Percentiles rank a stretch among this genome's conserved stretches.
Conservation (phyloP, 2,329 filamentous ascomycete genomes). For the Aspergillus latus region DNA sequence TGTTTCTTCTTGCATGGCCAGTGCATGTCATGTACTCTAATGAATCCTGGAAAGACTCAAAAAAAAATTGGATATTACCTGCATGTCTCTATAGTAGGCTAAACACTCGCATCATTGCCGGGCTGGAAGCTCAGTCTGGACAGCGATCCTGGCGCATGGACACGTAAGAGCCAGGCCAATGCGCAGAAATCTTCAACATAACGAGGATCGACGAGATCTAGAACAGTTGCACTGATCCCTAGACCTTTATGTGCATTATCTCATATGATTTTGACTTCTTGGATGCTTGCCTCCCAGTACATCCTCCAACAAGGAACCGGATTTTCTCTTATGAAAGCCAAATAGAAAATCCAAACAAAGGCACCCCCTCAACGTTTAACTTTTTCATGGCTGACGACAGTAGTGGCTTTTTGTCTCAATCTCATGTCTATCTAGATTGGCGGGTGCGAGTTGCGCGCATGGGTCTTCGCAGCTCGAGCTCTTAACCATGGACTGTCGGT, state of each 20-base stretch:
- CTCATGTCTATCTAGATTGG: neutral
- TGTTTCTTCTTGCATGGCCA: slow-evolving; percentile 11
- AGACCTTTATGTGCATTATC: slow-evolving; percentile 12
- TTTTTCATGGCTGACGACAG: neutral
- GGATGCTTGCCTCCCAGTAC: neutral
- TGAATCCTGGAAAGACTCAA: slow-evolving; percentile 11
- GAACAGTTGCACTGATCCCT: slow-evolving; percentile 21
- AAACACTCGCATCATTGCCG: neutral
- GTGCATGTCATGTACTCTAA: slow-evolving; percentile 21
- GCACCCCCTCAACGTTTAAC: neutral
- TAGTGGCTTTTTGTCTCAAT: neutral
- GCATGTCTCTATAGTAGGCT: neutral
- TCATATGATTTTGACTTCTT: neutral
- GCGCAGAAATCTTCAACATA: slow-evolving; percentile 2
- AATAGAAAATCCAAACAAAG: neutral
- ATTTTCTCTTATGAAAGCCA: neutral
- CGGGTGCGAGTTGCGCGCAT: neutral
- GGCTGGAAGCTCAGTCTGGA: slow-evolving; percentile 1
- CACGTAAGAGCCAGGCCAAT: slow-evolving; percentile 14
- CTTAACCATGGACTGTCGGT: neutral
- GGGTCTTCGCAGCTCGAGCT: neutral
- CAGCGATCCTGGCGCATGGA: slow-evolving; percentile 7
- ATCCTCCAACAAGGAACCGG: neutral
- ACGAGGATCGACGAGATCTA: slow-evolving; percentile 19
- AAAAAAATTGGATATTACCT: slow-evolving; percentile 7